These are phyloP conservation scores for Discostella stelligera DNA, from an alignment of 352 stramenopile genomes.

Conservation along the genomic window DNA sequence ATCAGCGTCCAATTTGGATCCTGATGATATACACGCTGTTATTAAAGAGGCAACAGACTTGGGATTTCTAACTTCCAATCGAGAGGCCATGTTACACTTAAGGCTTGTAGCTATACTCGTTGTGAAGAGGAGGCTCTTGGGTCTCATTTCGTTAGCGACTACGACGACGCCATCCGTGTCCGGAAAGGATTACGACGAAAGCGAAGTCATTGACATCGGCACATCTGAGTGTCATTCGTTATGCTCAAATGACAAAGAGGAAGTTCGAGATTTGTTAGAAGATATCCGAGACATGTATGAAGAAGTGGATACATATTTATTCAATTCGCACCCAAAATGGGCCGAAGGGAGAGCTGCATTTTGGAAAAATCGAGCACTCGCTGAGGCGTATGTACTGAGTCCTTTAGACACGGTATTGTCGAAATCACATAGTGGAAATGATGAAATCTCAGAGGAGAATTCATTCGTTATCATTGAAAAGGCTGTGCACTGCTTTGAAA, in stretches of 20 bases:
- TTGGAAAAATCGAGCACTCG: conserved; percentile 55
- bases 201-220: conserved; percentile 28
- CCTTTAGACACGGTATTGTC: conserved; percentile 37
- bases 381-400: conserved; percentile 53
- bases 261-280: conserved; percentile 71
- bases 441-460: conserved; percentile 15
- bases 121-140: conserved; percentile 42
- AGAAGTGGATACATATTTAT: conserved; percentile 47
- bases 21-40: conserved; percentile 63
- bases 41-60: conserved; percentile 52
- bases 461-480: conserved; percentile 18
- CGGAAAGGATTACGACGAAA: conserved; percentile 43
- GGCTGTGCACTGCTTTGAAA: conserved; percentile 58
- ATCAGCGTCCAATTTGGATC: conserved; percentile 58
- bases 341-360: conserved; percentile 47
- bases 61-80: conserved; percentile 57
- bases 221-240: conserved; percentile 23
- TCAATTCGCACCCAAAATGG: conserved; percentile 53
- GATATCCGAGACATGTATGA: conserved; percentile 60
- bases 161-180: not conserved
- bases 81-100: conserved; percentile 44
- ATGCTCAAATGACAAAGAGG: conserved; percentile 32
- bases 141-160: conserved; percentile 28
- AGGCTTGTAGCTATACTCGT: conserved; percentile 48
- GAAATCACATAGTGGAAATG: conserved; percentile 14